Conservation (phyloP, 805 yeast genomes). For the Ascoidea rubescens region DNA sequence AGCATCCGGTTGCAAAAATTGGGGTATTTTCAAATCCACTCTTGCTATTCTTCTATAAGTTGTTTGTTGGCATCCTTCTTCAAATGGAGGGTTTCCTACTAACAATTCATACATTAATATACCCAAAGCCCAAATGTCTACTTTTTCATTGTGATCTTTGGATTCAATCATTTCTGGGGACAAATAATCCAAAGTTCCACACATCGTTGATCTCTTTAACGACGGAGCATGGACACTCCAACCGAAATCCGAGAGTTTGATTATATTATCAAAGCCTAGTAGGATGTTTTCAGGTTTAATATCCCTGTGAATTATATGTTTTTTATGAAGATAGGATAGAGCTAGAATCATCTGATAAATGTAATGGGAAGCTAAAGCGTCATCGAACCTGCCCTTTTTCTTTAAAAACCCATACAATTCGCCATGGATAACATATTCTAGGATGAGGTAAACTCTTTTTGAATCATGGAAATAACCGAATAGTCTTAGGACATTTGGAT, state of each 20-base stretch:
- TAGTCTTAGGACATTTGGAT: conserved; percentile 66
- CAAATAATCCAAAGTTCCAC: conserved; percentile 89
- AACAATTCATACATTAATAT: conserved; percentile 73
- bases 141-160: conserved; percentile 60
- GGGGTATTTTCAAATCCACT: conserved; percentile 66
- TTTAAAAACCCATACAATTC: conserved; percentile 70
- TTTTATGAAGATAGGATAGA: conserved; percentile 60
- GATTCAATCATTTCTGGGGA: conserved; percentile 94
- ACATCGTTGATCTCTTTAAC: conserved; percentile 60
- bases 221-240: conserved; percentile 75
- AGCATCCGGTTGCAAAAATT: conserved; percentile 58
- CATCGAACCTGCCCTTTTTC: conserved; percentile 54
- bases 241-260: conserved; percentile 89
- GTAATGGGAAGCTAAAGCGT: conserved; percentile 62
- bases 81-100: conserved; percentile 88
- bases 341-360: conserved; percentile 77
- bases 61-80: conserved; percentile 59
- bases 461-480: conserved; percentile 80
- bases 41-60: conserved; percentile 72
- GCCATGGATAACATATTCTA: conserved; percentile 79
- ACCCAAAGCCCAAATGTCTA: conserved; percentile 91
- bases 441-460: conserved; percentile 63
- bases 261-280: conserved; percentile 56
- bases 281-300: conserved; percentile 89
- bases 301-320: conserved; percentile 80